Evolutionary conservation across 2,329 filamentous ascomycete species (phyloP).

Genomic region (Aquanectria penicillioides): DNA sequence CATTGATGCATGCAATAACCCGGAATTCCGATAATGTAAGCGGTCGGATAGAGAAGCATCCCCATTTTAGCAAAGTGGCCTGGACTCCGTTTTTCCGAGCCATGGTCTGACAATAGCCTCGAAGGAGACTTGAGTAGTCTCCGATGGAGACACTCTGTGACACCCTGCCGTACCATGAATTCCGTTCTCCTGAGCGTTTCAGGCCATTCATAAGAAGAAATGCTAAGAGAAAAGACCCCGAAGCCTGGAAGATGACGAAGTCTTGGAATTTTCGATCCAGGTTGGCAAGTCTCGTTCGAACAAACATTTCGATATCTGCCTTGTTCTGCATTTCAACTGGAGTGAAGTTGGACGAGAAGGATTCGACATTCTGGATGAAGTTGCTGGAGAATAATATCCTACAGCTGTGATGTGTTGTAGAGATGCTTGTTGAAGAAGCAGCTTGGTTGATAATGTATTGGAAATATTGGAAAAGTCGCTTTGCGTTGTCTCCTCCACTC

Average conservation of each 20-base stretch:
- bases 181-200: not conserved
- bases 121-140: not conserved
- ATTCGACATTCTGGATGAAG: not conserved
- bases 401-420: not conserved
- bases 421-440: not conserved
- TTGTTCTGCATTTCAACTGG: not conserved
- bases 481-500: not conserved
- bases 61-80: not conserved
- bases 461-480: conserved; percentile 3
- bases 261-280: not conserved
- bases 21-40: not conserved
- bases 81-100: not conserved
- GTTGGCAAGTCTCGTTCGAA: not conserved
- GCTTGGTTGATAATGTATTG: not conserved
- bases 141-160: not conserved
- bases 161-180: not conserved
- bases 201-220: not conserved
- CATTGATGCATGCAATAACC: not conserved
- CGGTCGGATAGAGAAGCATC: not conserved
- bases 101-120: not conserved
- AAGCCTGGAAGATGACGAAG: not conserved
- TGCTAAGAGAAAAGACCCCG: not conserved
- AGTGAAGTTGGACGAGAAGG: not conserved
- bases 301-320: not conserved
- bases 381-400: not conserved